Base-by-base conservation (phyloP, 78 protist species). In the Salpingoeca rosetta region DNA sequence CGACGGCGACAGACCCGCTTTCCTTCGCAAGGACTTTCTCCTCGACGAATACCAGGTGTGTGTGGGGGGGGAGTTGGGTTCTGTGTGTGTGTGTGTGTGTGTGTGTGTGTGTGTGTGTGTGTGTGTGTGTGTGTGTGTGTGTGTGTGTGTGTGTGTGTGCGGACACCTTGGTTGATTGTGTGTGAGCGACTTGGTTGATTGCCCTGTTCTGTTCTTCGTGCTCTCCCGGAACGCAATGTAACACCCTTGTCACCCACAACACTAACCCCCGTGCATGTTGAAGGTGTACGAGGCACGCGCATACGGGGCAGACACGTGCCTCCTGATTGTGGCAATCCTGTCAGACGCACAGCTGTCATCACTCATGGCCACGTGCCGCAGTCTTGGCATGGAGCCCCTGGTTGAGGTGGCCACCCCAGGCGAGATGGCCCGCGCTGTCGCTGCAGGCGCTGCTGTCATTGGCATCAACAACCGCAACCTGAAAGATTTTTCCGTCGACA, bases 381-480 rank as follows among this genome's bases (percentile, higher is more conserved):
- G 24, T 0, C 86, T 86, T 27, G 91, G 91, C 24, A 86, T 91
- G 91, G 93, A 91, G 89, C 93, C 91, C 36, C 72, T 88, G 25
- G 94, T 91, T 3, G 91, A 88, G 90, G 91, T 87, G n/a, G 35
- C 73, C 78, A 82, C n/a, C 44, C 43, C 81, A 1, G 79, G 41
- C 56, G 84, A 76, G 57, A 77, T 57, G 84, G 26, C 17, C 37
- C 75, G 88, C 37, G 94, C 94, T 2, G 82, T 92, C 26, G 82
- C 41, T 0, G 85, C 45, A 10, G 92, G 94, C 37, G 83, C 94
- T 26, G 0, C 2, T 0, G 87, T 92, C 27, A 87, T 92, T 51
- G 94, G 94, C 81, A 84, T 92, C 65, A 92, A 92, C 87, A 92
- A 92, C 85, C 81, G 94, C 76, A 79, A 88, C 80, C 88, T 91